Conservation (phyloP, 352 stramenopile species). For the Pythium grandisporangium region DNA sequence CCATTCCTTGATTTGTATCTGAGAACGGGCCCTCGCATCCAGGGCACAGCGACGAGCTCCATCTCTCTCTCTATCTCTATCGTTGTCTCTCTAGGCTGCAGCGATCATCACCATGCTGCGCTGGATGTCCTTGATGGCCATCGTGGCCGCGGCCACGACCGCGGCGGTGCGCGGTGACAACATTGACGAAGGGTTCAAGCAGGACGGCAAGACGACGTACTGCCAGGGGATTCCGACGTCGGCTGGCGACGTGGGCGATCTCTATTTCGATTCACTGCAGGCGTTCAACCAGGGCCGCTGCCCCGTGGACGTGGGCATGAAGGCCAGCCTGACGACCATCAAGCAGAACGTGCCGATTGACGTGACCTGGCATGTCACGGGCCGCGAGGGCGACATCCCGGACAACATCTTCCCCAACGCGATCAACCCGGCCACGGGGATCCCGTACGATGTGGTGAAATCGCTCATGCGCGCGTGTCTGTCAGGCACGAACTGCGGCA, state of each 20-base stretch:
- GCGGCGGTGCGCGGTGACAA: slow-evolving; percentile 14
- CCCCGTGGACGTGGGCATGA: slow-evolving; percentile 38
- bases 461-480: slow-evolving; percentile 56
- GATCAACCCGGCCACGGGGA: slow-evolving; percentile 29
- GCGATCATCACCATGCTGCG: no score
- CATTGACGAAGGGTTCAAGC: slow-evolving; percentile 52
- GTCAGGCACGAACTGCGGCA: slow-evolving; percentile 50
- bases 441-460: slow-evolving; percentile 19
- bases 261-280: slow-evolving; percentile 35
- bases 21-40: no score
- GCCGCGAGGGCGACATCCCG: slow-evolving; percentile 15
- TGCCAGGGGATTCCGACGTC: slow-evolving; percentile 44
- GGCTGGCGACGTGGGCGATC: slow-evolving; percentile 14
- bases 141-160: not conserved
- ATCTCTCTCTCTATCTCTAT: no score
- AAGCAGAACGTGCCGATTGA: slow-evolving; percentile 37
- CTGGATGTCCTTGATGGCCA: not conserved
- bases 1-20: no score
- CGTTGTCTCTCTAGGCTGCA: no score
- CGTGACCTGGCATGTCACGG: slow-evolving; percentile 42
- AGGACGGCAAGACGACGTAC: slow-evolving; percentile 61
- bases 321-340: slow-evolving; percentile 23
- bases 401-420: slow-evolving; percentile 56
- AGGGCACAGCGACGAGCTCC: no score
- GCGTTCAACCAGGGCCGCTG: slow-evolving; percentile 42